Evolutionary conservation across 352 stramenopile species (phyloP), one percentile per base, ranked within the genome.

Genomic region (Globisporangium mamillatum): DNA sequence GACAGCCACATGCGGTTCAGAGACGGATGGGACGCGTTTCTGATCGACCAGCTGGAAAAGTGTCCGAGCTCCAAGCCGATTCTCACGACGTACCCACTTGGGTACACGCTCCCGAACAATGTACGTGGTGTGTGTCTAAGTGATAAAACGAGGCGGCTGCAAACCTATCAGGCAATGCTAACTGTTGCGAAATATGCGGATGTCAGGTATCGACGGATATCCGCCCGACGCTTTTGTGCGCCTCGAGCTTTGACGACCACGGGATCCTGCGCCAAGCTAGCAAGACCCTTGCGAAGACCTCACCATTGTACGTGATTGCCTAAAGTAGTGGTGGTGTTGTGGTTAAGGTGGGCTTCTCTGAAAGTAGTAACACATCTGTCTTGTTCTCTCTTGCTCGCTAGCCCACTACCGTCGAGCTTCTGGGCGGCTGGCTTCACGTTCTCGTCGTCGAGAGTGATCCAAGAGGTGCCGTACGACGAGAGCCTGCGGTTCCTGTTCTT

Each of bases 1-100:
- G 96, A 99, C 74, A 98, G 93, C 63, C 96, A 98, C 77, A 99
- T 98, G 85, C 84, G 93, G 1, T 86, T 94, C 48, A 80, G 80
- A 7, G 61, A 58, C 14, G 76, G 81, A 20, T 99, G 95, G 95
- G 96, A 99, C 73, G 75, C 66, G 10, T 98, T 93, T 63, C 71
- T 99, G 52, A 89, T 98, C 61, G 54, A 77, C 24, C 75, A 96
- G 65, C 79, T 98, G 18, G 52, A 46, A 12, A 73, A 78, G 16
- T 89, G 79, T 56, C 46, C 68, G 1, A 70, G 70, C 12, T 4
- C 66, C 12, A 64, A 94, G 60, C 69, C 93, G 10, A 86, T 98
- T 27, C 72, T 99, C 16, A 98, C 96, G 12, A 96, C 94, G 3
- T 99, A 99, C 70, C 95, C 95, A 18, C 75, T 94, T 24, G 95